These are phyloP conservation scores for Asterophora lycoperdoides DNA, from an alignment of 768 basidiomycete genomes.

Conservation along the genomic window DNA sequence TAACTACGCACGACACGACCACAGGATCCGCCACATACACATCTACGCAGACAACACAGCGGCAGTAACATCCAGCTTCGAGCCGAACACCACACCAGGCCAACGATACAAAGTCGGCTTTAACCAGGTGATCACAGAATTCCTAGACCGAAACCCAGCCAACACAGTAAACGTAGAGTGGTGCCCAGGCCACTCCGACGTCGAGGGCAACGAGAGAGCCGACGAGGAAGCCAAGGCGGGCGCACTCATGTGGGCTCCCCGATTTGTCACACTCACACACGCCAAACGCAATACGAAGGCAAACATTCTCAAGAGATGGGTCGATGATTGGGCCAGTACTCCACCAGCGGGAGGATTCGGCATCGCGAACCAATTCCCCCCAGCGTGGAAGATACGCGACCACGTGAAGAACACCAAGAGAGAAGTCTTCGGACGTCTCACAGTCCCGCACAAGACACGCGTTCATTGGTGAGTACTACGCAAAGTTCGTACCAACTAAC, in stretches of 20 bases:
- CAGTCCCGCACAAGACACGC: slow-evolving; percentile 25
- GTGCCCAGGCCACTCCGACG: too few relatives aligned
- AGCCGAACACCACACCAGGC: slow-evolving; percentile 17
- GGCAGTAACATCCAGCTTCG: slow-evolving; percentile 10
- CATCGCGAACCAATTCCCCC: too few relatives aligned
- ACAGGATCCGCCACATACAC: slow-evolving; percentile 15
- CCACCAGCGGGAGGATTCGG: slow-evolving; percentile 1
- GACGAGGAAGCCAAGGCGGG: neutral
- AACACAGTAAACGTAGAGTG: neutral
- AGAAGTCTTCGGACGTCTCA: slow-evolving; percentile 18
- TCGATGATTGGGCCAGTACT: neutral
- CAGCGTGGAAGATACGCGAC: neutral
- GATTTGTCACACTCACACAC: neutral
- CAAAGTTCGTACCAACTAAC: slow-evolving; percentile 18
- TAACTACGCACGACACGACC: slow-evolving; percentile 2
- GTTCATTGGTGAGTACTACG: too few relatives aligned
- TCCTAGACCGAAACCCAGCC: neutral
- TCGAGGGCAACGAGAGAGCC: neutral
- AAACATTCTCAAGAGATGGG: neutral
- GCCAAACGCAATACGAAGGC: neutral
- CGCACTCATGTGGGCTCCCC: neutral
- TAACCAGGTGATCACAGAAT: neutral
- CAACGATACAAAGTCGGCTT: slow-evolving; percentile 8
- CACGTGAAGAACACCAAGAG: neutral
- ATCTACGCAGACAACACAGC: slow-evolving; percentile 18